Evolutionary conservation across 2,329 filamentous ascomycete species (phyloP), one percentile per base, ranked within the genome.

Genomic region (Mycogone perniciosa): DNA sequence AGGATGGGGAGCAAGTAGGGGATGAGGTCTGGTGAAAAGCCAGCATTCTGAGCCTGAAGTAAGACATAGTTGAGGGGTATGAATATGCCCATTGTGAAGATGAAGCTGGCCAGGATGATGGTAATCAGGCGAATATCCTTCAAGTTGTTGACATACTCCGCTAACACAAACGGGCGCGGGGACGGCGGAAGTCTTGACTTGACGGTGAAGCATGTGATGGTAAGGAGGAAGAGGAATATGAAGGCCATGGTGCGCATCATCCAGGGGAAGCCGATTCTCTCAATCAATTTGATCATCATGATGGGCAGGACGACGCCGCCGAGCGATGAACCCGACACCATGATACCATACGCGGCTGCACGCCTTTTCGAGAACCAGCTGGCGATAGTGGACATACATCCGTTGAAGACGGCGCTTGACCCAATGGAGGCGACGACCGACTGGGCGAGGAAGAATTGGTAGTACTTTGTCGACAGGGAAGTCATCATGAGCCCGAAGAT

Each of bases 401-500:
- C 60, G 54, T 71, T 71, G 60, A 75, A 75, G 49, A 73, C 66
- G 50, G 69, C 70, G 49, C 67, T 66, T 8, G 70, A 71, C 20
- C 73, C 73, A n/a, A 73, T 54, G 6, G 69, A 58, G 7, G 67
- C 62, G 50, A 73, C 67, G 41, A 75, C 59, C 51, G 65, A 63
- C 52, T 75, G 73, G 0, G 71, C 57, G 9, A 75, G 68, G 53
- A 75, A 67, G 60, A 74, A 64, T 41, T 75, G 71, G 56, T 73
- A 75, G 63, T 74, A 75, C 44, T 68, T 44, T 2, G 57, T 64
- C 4, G 68, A 67, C 7, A 86, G 67, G 11, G 76, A 80, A 0
- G 76, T 72, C 80, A 86, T 84, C 80, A 86, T 84, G 13, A 86
- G 65, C 27, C 80, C 78, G 42, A 86, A 78, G 54, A 86, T 72